Base-by-base conservation (phyloP, 2,329 filamentous ascomycete genomes). In the Plenodomus lindquistii region DNA sequence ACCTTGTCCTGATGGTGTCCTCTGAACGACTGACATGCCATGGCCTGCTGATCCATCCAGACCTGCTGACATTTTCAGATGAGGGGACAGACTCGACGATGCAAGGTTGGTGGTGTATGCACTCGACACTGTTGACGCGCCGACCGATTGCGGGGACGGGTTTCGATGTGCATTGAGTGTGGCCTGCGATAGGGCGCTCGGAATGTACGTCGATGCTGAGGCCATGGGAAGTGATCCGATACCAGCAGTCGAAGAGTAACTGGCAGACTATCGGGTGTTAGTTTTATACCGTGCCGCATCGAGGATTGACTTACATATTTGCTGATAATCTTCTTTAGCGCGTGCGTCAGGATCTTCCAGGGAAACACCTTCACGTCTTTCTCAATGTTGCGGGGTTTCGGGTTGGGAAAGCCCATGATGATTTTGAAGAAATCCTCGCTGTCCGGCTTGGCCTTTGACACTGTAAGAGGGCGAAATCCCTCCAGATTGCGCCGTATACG, bases 351-450 rank as follows among this genome's bases (percentile, higher is more conserved):
- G 51, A 94, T 90, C 73, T 91, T 94, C 94, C 94, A 99, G 4
- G 91, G 88, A 67, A 97, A 99, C 11, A 97, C 94, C 76, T 99
- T 99, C 69, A 99, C 92, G 66, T 97, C 93, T 77, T 99, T 99
- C 78, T 97, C 94, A 57, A 99, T 99, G 68, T 97, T 97, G 54
- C 94, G 83, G 16, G 94, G 94, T 75, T 97, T 97, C 2, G 94
- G 94, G 52, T 88, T 89, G 11, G 91, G 91, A 68, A 97, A 97
- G 1, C 85, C 90, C 94, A 99, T 99, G 75, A 99, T 97, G 63
- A 97, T 82, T 77, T 97, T 97, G 85, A 97, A 97, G 73, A 97
- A 97, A 46, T 95, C 91, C 71, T 97, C 93, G 69, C 89, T 96
- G 50, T 97, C 93, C 1, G 85, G 69, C 75, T 96, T 96, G 48